A percentile compares a stretch with the other conserved stretches of the same genome.
Conservation (phyloP, 495 filamentous ascomycete species). For the Aspergillus carlsbadensis region DNA sequence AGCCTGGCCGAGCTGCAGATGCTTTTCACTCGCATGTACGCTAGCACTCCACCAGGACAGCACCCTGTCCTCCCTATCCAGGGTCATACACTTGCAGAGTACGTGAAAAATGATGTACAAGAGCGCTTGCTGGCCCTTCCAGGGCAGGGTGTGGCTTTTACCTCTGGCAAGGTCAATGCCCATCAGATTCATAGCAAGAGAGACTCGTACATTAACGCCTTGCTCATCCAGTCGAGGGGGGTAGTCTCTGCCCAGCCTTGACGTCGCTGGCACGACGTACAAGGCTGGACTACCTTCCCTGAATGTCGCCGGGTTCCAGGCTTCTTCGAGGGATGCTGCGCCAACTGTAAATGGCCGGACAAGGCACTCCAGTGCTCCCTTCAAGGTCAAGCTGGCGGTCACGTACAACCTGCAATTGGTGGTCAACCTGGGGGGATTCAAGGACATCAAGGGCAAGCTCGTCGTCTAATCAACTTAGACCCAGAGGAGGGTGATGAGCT, state of each 20-base stretch:
- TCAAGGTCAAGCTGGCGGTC: slow-evolving; percentile 3
- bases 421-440: not conserved
- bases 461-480: slow-evolving; percentile 5
- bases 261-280: not conserved
- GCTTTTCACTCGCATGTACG: not conserved
- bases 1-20: not conserved
- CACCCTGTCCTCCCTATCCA: not conserved
- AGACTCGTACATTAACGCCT: slow-evolving; percentile 5
- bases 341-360: slow-evolving; percentile 18
- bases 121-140: not conserved
- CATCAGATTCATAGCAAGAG: not conserved
- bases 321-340: slow-evolving; percentile 16
- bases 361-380: slow-evolving; percentile 9
- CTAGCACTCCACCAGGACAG: not conserved
- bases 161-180: not conserved
- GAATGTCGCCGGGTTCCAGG: slow-evolving; percentile 16
- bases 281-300: slow-evolving; percentile 6
- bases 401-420: not conserved
- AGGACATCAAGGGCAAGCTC: not conserved
- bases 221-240: slow-evolving; percentile 7
- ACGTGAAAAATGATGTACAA: not conserved
- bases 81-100: not conserved
- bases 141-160: not conserved
- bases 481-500: not conserved
- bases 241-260: not conserved